phyloP scores from a whole-genome alignment of 495 filamentous ascomycete genomes.

The Aspergillus leporis region DNA sequence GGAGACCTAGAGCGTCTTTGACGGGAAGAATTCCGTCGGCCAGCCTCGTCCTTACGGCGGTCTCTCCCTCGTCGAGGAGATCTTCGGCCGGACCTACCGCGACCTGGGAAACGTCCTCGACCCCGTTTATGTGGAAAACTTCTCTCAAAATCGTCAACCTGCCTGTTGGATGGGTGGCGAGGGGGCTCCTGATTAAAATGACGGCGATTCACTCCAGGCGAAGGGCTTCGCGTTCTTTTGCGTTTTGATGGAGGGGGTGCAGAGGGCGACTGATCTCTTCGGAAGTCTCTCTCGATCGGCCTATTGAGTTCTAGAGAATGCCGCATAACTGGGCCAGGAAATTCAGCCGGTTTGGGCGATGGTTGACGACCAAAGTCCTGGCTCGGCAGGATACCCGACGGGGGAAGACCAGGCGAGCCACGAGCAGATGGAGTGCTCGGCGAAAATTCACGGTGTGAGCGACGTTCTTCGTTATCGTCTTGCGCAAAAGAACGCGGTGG shows the following conservation, averaged over 20 bases:
- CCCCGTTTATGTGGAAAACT: slow-evolving; percentile 30
- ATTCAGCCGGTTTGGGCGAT: slow-evolving; percentile 22
- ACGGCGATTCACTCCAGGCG: slow-evolving; percentile 30
- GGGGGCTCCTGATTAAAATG: slow-evolving; percentile 25
- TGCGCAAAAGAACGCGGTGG: slow-evolving; percentile 35
- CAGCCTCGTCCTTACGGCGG: slow-evolving; percentile 34
- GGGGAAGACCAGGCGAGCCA: slow-evolving; percentile 32
- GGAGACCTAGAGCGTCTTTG: slow-evolving; percentile 35
- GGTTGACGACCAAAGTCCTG: slow-evolving; percentile 18
- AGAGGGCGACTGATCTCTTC: slow-evolving; percentile 36
- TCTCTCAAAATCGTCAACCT: slow-evolving; percentile 34
- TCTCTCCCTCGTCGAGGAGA: slow-evolving; percentile 39
- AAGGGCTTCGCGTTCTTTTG: slow-evolving; percentile 50
- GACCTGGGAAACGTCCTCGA: slow-evolving; percentile 36
- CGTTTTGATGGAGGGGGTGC: slow-evolving; percentile 38
- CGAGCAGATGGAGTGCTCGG: slow-evolving; percentile 30
- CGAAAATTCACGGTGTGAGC: slow-evolving; percentile 33
- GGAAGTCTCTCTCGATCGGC: slow-evolving; percentile 27
- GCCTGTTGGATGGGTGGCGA: slow-evolving; percentile 27
- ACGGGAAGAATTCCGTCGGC: slow-evolving; percentile 25
- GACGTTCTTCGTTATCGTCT: slow-evolving; percentile 32
- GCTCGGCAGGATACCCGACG: slow-evolving; percentile 13
- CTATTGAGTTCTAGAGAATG: slow-evolving; percentile 9
- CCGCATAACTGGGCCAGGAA: slow-evolving; percentile 15
- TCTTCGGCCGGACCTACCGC: slow-evolving; percentile 34